phyloP scores from a whole-genome alignment of 306 rosid genomes.

The Rubus parviflorus region DNA sequence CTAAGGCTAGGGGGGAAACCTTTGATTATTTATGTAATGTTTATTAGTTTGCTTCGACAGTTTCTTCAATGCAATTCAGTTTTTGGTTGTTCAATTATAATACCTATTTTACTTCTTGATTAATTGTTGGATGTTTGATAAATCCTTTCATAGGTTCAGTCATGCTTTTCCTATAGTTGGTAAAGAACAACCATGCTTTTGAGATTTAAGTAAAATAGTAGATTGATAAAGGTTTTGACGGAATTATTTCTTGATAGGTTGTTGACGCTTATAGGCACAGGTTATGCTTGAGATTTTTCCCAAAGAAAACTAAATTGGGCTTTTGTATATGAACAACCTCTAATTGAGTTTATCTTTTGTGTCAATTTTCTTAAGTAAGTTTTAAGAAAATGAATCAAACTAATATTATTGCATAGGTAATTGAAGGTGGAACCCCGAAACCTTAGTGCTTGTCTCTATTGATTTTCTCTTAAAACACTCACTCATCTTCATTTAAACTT shows the following conservation, averaged over 20 bases:
- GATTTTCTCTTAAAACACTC: too few relatives aligned
- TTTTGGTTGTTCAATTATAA: background rate
- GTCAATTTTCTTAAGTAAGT: too few relatives aligned
- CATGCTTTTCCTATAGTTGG: background rate
- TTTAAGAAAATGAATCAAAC: too few relatives aligned
- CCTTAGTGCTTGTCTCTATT: too few relatives aligned
- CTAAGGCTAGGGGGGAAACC: background rate
- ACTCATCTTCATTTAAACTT: too few relatives aligned
- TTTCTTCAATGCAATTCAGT: background rate
- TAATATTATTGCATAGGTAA: too few relatives aligned
- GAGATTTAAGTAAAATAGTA: background rate
- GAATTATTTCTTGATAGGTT: background rate
- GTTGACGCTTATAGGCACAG: background rate
- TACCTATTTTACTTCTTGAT: background rate
- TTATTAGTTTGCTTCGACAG: background rate
- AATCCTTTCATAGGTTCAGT: background rate
- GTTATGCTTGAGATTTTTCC: background rate
- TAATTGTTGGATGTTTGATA: background rate
- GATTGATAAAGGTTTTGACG: background rate
- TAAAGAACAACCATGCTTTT: background rate
- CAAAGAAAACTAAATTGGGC: too few relatives aligned
- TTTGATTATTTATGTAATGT: too few relatives aligned
- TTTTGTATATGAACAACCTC: too few relatives aligned
- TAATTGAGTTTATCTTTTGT: too few relatives aligned
- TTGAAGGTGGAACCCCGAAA: too few relatives aligned